These are phyloP conservation scores for Wickerhamiella dianesei DNA, from an alignment of 805 yeast genomes.

Conservation along the genomic window DNA sequence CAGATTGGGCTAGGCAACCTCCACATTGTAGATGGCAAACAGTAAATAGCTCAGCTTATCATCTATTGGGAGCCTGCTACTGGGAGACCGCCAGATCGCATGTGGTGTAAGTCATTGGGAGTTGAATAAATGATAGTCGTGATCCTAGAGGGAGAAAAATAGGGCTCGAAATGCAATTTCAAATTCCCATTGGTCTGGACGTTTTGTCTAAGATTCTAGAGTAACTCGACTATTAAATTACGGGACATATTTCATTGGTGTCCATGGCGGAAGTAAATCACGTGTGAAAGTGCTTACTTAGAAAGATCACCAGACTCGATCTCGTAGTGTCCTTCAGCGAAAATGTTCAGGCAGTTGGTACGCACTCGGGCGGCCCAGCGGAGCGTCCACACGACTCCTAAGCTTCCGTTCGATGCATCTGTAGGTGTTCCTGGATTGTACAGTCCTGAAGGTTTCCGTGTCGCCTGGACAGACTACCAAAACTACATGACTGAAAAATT, in stretches of 20 bases:
- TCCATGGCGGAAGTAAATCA: no score
- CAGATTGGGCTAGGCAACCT: not conserved
- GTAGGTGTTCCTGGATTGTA: conserved; percentile 54
- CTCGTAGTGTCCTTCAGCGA: no score
- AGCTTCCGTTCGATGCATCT: conserved; percentile 29
- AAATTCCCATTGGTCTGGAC: no score
- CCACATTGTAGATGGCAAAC: not conserved
- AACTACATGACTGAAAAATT: conserved; percentile 37
- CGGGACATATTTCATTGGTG: no score
- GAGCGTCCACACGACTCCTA: conserved; percentile 52
- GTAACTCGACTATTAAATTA: no score
- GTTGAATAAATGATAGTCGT: not conserved
- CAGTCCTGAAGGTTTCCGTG: conserved; percentile 49
- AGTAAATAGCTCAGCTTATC: not conserved
- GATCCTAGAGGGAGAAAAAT: no score
- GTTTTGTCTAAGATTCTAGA: no score
- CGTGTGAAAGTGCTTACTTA: no score
- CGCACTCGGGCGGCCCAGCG: not conserved
- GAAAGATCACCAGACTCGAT: no score
- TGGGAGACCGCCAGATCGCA: not conserved
- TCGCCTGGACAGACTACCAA: conserved; percentile 78
- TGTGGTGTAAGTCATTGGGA: not conserved
- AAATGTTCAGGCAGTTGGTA: not conserved
- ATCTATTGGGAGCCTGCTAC: not conserved
- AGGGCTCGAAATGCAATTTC: no score